Evolutionary conservation across 306 rosid genomes (phyloP), one percentile per base, ranked within the genome.

Genomic region (Cyclanthera cordifolia): DNA sequence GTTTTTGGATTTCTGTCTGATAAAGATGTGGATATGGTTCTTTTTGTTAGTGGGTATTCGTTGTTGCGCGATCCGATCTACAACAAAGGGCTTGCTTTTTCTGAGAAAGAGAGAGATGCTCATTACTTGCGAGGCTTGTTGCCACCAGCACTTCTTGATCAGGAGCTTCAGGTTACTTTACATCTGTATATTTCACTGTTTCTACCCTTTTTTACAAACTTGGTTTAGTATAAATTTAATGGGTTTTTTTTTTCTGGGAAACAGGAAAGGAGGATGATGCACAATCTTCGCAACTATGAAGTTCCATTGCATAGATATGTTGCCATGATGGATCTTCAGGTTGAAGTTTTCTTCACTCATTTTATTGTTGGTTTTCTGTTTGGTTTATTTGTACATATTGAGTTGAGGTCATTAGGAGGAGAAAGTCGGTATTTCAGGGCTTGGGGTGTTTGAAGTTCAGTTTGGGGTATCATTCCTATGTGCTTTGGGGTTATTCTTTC

Each of bases 281-380:
- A 82, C 56, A 93, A 79, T 81, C 79, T 93, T 82, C 90, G 96
- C 69, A 86, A 87, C 57, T 93, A 93, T 65, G 90, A 89, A 10
- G 96, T 93, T 75, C 96, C 96, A 27, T 82, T 93, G 76, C 96
- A 93, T 48, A 86, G 78, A 75, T 93, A 93, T 86, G 81, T 69
- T 67, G 90, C 98, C 72, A 23, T 93, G 94, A 93, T 93, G 98
- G 98, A 93, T 85, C 98, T 93, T 82, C 98, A 93, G 93, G 97
- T 87, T 70, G 51, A n/a, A 52, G 3, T 37, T 69, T 48, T 15
- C 45, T 21, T 30, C 27, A 27, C 57, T 20, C 37, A 10, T 50
- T 50, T 69, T 51, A 11, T 17, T 51, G 16, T 52, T 69, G n/a
- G 15, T 49, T 67, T 46, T 15, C 4, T 67, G 28, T 21, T 67